Base-by-base conservation (phyloP, 164 flowering plant species). In the Magnolia officinalis region DNA sequence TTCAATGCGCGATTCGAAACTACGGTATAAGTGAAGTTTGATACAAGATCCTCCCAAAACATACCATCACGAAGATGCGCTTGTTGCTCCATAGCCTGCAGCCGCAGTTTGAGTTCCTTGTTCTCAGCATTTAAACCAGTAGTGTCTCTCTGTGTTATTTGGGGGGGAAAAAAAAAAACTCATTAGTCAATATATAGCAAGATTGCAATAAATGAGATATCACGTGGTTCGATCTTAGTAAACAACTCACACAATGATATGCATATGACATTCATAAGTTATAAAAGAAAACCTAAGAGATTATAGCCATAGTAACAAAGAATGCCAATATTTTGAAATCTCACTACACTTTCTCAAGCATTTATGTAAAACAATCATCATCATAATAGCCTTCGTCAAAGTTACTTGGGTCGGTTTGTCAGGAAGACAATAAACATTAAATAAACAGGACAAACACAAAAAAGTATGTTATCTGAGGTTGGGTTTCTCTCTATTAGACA, bases 61-160 rank as follows among this genome's bases (percentile, higher is more conserved):
- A 74, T 91, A 96, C 99, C 99, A 78, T 96, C 97, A 83, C 94
- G 89, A 74, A 96, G 96, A 63, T 92, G 91, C 77, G 98, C 98
- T 84, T 96, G 95, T 77, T 96, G 99, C 83, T 91, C 95, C 94
- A 94, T 79, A 65, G 97, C 94, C 78, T 94, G 97, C 81, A 96
- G 79, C 74, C 96, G 90, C 78, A 96, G 77, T 73, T 90, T 91
- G 76, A 96, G 98, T 79, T 96, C 98, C 84, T 90, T 94, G 82
- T 96, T 96, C 83, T 90, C 96, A n/a, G 83, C 14, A 50, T 90
- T 88, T 85, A 96, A 78, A 23, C 91, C 97, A 77, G 84, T 80
- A 3, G 97, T 90, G 81, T 94, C 98, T 81, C 97, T 88, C 99
- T 96, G 93, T 83, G 89, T 24, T 16, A 24, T 65, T 65, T 24